These are phyloP conservation scores for Pythium rishiriense DNA, from an alignment of 352 stramenopile species.

Conservation along the genomic window DNA sequence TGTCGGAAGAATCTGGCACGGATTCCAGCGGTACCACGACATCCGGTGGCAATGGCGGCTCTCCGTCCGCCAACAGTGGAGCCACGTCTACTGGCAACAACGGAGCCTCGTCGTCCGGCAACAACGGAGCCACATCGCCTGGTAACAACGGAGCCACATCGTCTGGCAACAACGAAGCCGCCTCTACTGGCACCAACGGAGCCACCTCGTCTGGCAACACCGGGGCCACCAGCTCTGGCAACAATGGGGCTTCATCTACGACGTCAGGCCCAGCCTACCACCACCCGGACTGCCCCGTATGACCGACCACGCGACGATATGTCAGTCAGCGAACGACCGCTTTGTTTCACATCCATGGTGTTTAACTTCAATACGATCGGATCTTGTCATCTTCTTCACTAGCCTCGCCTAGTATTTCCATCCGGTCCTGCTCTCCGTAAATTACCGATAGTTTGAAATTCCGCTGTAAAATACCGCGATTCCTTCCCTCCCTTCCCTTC, in stretches of 20 bases:
- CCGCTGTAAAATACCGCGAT: background rate
- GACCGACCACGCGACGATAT: too few species aligned
- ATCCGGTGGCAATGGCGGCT: background rate
- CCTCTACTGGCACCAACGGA: background rate
- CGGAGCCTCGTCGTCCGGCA: background rate
- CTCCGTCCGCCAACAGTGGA: background rate
- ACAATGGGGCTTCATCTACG: background rate
- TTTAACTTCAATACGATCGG: too few species aligned
- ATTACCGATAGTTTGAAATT: conserved; percentile 8
- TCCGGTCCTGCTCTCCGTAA: background rate
- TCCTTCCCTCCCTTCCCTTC: background rate
- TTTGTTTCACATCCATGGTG: too few species aligned
- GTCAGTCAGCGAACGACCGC: too few species aligned
- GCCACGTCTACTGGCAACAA: background rate
- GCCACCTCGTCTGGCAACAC: too few species aligned
- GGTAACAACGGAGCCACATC: background rate
- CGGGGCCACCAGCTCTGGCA: background rate
- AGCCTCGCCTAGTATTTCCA: background rate
- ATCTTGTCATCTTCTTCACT: too few species aligned
- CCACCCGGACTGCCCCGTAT: background rate
- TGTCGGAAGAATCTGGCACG: background rate
- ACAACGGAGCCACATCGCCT: background rate
- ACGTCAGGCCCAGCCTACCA: background rate
- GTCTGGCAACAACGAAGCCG: background rate
- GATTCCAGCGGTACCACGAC: background rate